phyloP scores from a whole-genome alignment of 1,284 basidiomycete genomes.

The Rhodotorula sp. region DNA sequence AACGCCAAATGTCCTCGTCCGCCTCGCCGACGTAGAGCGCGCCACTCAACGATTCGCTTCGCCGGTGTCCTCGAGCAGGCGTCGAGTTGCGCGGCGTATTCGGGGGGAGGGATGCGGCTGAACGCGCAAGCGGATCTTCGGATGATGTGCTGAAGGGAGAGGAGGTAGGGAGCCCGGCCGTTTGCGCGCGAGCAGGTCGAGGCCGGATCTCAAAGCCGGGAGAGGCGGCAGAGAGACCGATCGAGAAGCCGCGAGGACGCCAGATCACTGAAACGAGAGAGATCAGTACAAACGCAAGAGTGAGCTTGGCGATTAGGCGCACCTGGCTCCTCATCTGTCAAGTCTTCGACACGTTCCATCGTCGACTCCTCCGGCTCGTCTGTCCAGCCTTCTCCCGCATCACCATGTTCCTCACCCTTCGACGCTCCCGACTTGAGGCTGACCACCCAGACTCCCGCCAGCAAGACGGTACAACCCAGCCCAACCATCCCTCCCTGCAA shows the following conservation, averaged over 20 bases:
- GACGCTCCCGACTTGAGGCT: constrained; percentile 44
- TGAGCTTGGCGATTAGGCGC: background rate
- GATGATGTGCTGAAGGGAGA: background rate
- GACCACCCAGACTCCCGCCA: constrained; percentile 88
- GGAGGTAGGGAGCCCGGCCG: background rate
- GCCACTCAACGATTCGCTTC: constrained; percentile 2
- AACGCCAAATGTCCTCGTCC: background rate
- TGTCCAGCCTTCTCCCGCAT: background rate
- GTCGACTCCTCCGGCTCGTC: constrained; percentile 8
- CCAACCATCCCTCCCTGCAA: constrained; percentile 71
- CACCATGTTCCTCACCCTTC: background rate
- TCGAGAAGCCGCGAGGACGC: constrained; percentile 41
- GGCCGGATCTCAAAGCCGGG: constrained; percentile 45
- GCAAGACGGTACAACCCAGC: constrained; percentile 73
- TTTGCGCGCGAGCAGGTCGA: background rate
- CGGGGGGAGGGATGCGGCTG: background rate
- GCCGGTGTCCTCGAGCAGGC: background rate
- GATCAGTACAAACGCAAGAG: too few relatives aligned
- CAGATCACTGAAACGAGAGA: constrained; percentile 24
- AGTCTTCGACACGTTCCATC: constrained; percentile 5
- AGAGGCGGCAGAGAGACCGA: constrained; percentile 41
- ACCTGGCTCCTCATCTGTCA: constrained; percentile 12
- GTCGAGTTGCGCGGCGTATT: background rate
- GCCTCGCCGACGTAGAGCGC: constrained; percentile 16
- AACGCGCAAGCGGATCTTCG: background rate